Evolutionary conservation across 192 early-diverging fungal genomes (phyloP).

Genomic region (Kickxella alabastrina): DNA sequence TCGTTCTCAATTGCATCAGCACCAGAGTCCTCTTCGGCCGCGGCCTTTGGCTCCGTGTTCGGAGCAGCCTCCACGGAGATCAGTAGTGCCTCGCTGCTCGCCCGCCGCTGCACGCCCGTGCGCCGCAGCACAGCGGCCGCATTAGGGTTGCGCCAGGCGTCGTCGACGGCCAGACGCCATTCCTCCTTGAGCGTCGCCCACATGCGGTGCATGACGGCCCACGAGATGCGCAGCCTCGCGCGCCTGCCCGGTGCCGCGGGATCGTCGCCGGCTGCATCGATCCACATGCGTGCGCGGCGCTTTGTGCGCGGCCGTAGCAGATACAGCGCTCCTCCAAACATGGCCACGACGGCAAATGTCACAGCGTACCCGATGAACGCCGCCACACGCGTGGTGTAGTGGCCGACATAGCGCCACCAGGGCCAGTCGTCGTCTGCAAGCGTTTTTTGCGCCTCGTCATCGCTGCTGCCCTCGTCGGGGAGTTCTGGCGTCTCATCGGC

Average conservation of each 20-base stretch:
- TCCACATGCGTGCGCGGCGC: constrained; percentile 50
- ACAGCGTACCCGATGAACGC: constrained; percentile 43
- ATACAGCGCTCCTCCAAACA: constrained; percentile 32
- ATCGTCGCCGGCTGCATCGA: constrained; percentile 40
- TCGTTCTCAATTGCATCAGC: constrained; percentile 15
- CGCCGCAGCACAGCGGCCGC: constrained; percentile 46
- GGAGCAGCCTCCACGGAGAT: not conserved
- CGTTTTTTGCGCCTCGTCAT: not conserved
- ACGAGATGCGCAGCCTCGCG: constrained; percentile 43
- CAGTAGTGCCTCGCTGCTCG: not conserved
- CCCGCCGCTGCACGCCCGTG: constrained; percentile 32
- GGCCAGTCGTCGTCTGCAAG: constrained; percentile 19
- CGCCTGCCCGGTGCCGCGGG: constrained; percentile 25
- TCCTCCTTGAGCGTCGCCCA: constrained; percentile 50
- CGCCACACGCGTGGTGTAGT: constrained; percentile 44
- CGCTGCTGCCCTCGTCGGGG: constrained; percentile 8
- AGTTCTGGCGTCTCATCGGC: constrained; percentile 2
- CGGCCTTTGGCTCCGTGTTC: not conserved
- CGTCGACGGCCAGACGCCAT: constrained; percentile 38
- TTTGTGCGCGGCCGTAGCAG: constrained; percentile 44
- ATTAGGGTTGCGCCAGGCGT: constrained; percentile 51
- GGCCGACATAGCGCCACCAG: constrained; percentile 49
- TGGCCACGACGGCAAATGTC: constrained; percentile 26
- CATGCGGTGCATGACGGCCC: constrained; percentile 53
- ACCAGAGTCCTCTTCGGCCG: constrained; percentile 1